Evolutionary conservation across 768 basidiomycete species (phyloP), one percentile per base, ranked within the genome.

Genomic region (Termitomyces sp.): DNA sequence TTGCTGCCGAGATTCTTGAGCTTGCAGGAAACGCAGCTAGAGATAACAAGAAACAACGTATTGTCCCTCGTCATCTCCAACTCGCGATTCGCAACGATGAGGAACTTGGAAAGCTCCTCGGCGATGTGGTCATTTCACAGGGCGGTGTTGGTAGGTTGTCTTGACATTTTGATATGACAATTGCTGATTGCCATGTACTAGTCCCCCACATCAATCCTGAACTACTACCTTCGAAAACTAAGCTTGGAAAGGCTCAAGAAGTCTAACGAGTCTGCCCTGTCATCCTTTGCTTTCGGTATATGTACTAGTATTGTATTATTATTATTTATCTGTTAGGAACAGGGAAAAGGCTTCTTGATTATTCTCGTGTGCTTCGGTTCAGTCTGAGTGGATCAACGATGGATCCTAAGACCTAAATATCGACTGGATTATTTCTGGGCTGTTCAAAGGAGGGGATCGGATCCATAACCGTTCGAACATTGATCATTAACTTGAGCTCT

Each of bases 21-120:
- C 79, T 92, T 39, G 90, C 90, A 61, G 90, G 90, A 52, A 86
- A 87, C 66, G 87, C 87, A 48, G 87, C 83, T 22, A 81, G 83
- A 56, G 83, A 81, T 69, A 84, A 84, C 76, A 84, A 88, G 81
- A 87, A 91, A 79, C 84, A 87, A 66, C 89, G 90, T 83, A 92
- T 92, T 67, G 87, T 92, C 24, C 90, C 90, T 52, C 85, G 90
- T 67, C 90, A 92, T 74, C 71, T 92, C 47, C 90, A 92, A 70
- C 85, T 92, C 60, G 90, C 90, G 61, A 90, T 92, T 72, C 83
- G 90, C 62, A 89, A 90, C 72, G 88, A 90, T 60, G 88, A 90
- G 66, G 88, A 86, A 81, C 63, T 91, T 64, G 87, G 88, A 77
- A 88, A 84, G 65, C 87, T 94, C 62, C 83, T 94, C 57, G 91